A percentile compares a stretch with the other conserved stretches of the same genome.
phyloP scores from a whole-genome alignment of 2,329 filamentous ascomycete genomes.

The Emmonsia crescens region DNA sequence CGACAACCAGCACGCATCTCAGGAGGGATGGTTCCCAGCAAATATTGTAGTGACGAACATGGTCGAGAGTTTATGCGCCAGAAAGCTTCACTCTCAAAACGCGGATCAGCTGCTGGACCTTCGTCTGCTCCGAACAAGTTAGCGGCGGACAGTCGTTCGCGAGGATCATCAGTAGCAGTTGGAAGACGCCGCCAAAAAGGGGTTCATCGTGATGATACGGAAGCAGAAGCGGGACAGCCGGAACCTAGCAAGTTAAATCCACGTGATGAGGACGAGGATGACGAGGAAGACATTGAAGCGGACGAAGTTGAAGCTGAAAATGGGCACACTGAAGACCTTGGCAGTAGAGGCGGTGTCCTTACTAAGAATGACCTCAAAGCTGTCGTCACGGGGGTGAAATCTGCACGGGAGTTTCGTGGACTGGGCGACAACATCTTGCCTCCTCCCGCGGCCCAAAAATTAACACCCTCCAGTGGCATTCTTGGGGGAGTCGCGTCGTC shows the following conservation, averaged over 20 bases:
- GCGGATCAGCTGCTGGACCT: constrained; percentile 14
- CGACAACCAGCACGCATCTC: constrained; percentile 34
- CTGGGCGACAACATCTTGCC: constrained; percentile 31
- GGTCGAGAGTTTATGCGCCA: constrained; percentile 36
- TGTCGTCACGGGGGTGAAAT: constrained; percentile 26
- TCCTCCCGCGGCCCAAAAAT: constrained; percentile 17
- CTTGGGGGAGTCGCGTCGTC: not conserved
- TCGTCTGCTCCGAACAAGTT: not conserved
- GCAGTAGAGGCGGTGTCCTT: constrained; percentile 34
- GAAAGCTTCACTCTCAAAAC: constrained; percentile 14
- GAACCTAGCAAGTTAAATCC: not conserved
- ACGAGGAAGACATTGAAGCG: constrained; percentile 15
- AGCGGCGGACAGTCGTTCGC: not conserved
- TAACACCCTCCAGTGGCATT: constrained; percentile 11
- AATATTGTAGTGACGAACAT: constrained; percentile 41
- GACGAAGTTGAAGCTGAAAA: constrained; percentile 16
- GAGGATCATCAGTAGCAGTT: constrained; percentile 1
- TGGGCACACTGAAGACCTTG: constrained; percentile 22
- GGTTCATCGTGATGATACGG: constrained; percentile 17
- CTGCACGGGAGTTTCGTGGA: constrained; percentile 31
- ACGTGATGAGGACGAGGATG: constrained; percentile 20
- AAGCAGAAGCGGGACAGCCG: constrained; percentile 17
- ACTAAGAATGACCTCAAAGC: constrained; percentile 34
- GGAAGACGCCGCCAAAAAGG: constrained; percentile 15
- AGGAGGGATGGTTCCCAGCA: constrained; percentile 30